Evolutionary conservation across 352 stramenopile genomes (phyloP), one percentile per base, ranked within the genome.

Genomic region (Phytopythium chamaehyphon): DNA sequence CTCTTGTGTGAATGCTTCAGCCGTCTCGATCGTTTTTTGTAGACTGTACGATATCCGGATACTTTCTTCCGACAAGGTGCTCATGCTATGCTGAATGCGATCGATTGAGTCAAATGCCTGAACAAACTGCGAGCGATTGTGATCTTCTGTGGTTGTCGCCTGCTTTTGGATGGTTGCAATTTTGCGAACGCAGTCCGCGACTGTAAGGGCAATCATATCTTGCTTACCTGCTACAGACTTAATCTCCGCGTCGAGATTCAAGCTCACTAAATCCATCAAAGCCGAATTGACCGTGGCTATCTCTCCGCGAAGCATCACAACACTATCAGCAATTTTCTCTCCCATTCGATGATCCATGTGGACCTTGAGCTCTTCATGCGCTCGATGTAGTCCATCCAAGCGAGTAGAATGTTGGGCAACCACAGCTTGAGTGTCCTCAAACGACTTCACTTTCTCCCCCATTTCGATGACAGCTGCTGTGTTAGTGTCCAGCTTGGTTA

Each of bases 31-130:
- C 0, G 66, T 58, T 24, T 84, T 71, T 46, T 86, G 73, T 7
- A 90, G 48, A n/a, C 73, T 83, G 66, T 82, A 88, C 18, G 76
- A 76, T 2, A 86, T 42, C 14, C 76, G 72, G 38, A 90, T 86
- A 24, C 76, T 90, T 40, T 90, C 79, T 54, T 90, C 79, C 0
- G 79, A 90, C 18, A 90, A 47, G 1, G 51, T 77, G 54, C 79
- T 90, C 64, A 88, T 76, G 48, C 68, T 90, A 15, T 70, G 53
- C 37, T 81, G 54, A 8, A 88, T 74, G 0, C 75, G 72, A 22
- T 88, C 79, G 7, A 88, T 66, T 26, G 79, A 86, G 48, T 88
- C 76, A 35, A 88, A 87, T 0, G 64, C 64, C 43, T 88, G 76
- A 2, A 67, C 64, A 39, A 88, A 86, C 54, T 90, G 76, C 39